phyloP scores from a whole-genome alignment of 768 basidiomycete genomes.

The Hygrophorus pudorinus region DNA sequence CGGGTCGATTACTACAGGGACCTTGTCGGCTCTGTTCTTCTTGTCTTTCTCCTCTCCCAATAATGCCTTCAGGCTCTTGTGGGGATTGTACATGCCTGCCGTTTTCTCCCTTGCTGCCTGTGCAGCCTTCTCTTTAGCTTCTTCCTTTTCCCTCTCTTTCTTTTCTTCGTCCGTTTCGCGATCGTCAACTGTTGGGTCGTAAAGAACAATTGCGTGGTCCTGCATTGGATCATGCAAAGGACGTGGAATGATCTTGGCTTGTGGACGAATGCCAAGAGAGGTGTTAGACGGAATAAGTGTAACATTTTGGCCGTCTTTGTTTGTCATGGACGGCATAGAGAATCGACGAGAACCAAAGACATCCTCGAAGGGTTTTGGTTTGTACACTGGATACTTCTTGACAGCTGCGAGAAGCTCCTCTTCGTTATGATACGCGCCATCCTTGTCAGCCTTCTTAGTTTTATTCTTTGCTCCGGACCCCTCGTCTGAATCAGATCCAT shows the following conservation, averaged over 20 bases:
- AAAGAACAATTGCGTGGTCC: conserved; percentile 94
- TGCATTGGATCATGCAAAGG: conserved; percentile 97
- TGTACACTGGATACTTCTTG: conserved; percentile 70
- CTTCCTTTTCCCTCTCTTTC: conserved; percentile 63
- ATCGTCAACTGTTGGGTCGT: conserved; percentile 93
- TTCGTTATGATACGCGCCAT: conserved; percentile 47
- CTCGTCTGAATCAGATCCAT: conserved; percentile 48
- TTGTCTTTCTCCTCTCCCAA: conserved; percentile 64
- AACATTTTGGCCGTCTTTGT: conserved; percentile 57
- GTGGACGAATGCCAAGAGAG: conserved; percentile 80
- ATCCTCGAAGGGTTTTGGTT: conserved; percentile 67
- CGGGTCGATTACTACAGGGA: conserved; percentile 96
- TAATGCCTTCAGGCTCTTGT: conserved; percentile 79
- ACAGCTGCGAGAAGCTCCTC: conserved; percentile 52
- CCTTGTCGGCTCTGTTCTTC: conserved; percentile 61
- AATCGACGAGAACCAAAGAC: conserved; percentile 46
- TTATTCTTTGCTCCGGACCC: conserved; percentile 50
- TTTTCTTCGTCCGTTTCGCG: conserved; percentile 83
- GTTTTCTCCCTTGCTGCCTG: conserved; percentile 61
- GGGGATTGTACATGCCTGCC: conserved; percentile 76
- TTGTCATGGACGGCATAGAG: conserved; percentile 74
- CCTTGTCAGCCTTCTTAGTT: conserved; percentile 51
- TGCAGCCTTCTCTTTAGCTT: conserved; percentile 50
- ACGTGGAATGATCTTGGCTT: conserved; percentile 70
- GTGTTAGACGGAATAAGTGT: conserved; percentile 48